Base-by-base conservation (phyloP, 164 flowering plant species). In the Saururus chinensis region DNA sequence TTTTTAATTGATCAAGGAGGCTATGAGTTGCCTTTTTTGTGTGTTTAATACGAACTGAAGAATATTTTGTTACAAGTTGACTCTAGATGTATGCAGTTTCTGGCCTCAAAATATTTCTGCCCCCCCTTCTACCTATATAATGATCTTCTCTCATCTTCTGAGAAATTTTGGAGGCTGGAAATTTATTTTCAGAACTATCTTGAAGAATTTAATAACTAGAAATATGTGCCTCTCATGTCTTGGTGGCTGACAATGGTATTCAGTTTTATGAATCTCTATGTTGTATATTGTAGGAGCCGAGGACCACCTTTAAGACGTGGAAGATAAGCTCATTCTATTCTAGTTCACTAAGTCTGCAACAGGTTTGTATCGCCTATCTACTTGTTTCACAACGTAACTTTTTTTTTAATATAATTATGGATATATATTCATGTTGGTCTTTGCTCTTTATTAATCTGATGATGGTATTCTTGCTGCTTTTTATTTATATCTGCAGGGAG, bases 301-400 rank as follows among this genome's bases (percentile, higher is more conserved):
- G 81, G 62, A 48, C 82, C 84, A 57, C 75, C 74, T 68, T 73
- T 65, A n/a, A 80, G 96, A 68, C 88, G 92, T 66, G 87, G 92
- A 57, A 82, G 88, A 73, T 92, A 52, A 60, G 16, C 42, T 83
- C 95, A 52, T 91, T 96, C 9, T 83, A 60, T 54, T 92, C 96
- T 67, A 78, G 74, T 60, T 92, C 98, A 21, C 96, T 88, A 40
- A 86, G 88, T 71, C 95, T 92, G 56, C 88, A 91, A 71, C 86
- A 75, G 95, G 96, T 87, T 30, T 49, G 68, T 70, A 17, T 70
- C 53, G 4, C 17, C 20, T 8, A 8, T 51, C 4, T n/a, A 4
- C 55, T 19, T 19, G 14, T 12, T 45, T 12, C 49, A 45, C 11
- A 4, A 45, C 49, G n/a, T n/a, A n/a, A n/a, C n/a, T n/a, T n/a